phyloP scores from a whole-genome alignment of 2,329 filamentous ascomycete genomes.

The Apiospora phragmitis region DNA sequence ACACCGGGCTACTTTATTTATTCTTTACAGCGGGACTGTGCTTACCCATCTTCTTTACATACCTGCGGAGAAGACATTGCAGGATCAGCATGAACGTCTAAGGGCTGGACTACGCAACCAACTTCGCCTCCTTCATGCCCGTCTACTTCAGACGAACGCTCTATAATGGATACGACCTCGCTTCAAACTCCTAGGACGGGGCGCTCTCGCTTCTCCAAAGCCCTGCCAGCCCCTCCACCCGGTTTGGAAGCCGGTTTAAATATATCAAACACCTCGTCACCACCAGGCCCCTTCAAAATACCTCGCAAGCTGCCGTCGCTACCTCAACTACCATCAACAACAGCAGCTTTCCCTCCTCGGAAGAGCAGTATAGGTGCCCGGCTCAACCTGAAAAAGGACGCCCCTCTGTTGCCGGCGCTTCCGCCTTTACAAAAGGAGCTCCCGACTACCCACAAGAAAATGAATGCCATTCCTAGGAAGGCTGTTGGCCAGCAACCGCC shows the following conservation, averaged over 20 bases:
- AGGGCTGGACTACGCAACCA: conserved; percentile 5
- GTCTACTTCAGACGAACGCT: conserved; percentile 17
- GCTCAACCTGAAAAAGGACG: conserved; percentile 21
- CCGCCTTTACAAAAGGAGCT: conserved; percentile 25
- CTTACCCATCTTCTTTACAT: not conserved
- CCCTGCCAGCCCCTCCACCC: conserved; percentile 52
- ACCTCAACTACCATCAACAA: conserved; percentile 14
- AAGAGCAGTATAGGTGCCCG: conserved; percentile 28
- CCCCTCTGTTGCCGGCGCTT: conserved; percentile 34
- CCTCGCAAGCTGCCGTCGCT: conserved; percentile 25
- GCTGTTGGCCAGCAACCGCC: conserved; percentile 28
- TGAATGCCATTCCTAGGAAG: conserved; percentile 37
- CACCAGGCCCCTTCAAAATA: conserved; percentile 22
- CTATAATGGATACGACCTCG: conserved; percentile 24
- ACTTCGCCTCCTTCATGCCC: conserved; percentile 9
- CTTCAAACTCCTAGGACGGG: conserved; percentile 38
- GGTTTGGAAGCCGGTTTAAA: conserved; percentile 19
- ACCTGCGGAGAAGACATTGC: not conserved
- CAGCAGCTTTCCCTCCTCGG: conserved; percentile 25
- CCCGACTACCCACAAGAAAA: conserved; percentile 24
- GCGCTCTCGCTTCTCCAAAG: conserved; percentile 59
- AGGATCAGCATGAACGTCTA: conserved; percentile 4
- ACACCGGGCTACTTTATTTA: not conserved
- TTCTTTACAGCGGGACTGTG: conserved; percentile 6
- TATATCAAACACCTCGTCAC: not conserved